phyloP scores from a whole-genome alignment of 1,284 basidiomycete species.

The Cerrena zonata region DNA sequence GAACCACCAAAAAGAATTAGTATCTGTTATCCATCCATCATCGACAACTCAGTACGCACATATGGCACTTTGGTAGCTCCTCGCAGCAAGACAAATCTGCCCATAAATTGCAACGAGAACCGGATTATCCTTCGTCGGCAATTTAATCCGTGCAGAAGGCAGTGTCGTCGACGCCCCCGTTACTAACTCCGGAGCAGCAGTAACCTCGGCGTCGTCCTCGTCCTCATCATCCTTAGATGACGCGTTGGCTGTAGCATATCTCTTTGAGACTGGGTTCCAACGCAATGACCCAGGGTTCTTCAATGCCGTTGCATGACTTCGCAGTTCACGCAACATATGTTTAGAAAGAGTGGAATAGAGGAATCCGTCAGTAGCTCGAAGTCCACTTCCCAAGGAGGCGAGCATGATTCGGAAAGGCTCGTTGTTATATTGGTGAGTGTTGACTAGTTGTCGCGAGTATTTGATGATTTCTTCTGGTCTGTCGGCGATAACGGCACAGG shows the following conservation, averaged over 20 bases:
- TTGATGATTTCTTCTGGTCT: slow-evolving; percentile 60
- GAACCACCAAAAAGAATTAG: slow-evolving; percentile 1
- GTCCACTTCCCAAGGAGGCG: slow-evolving; percentile 63
- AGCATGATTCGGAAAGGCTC: slow-evolving; percentile 74
- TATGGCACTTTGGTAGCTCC: slow-evolving; percentile 85
- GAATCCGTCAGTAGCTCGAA: slow-evolving; percentile 66
- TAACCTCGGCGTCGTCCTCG: slow-evolving; percentile 29
- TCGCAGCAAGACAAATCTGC: slow-evolving; percentile 77
- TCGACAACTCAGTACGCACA: slow-evolving; percentile 49
- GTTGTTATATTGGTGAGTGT: slow-evolving; percentile 71
- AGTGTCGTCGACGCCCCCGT: slow-evolving; percentile 19
- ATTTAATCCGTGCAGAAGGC: slow-evolving; percentile 17
- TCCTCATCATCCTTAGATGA: slow-evolving; percentile 31
- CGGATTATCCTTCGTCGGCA: slow-evolving; percentile 73
- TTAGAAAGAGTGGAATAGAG: slow-evolving; percentile 75
- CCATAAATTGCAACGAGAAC: slow-evolving; percentile 79
- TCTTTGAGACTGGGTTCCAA: slow-evolving; percentile 50
- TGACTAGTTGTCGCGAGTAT: slow-evolving; percentile 68
- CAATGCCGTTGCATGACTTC: slow-evolving; percentile 56
- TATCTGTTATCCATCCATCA: slow-evolving; percentile 5
- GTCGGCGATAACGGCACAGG: slow-evolving; percentile 61
- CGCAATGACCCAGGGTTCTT: slow-evolving; percentile 53
- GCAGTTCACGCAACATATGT: slow-evolving; percentile 73
- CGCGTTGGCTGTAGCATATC: slow-evolving; percentile 39
- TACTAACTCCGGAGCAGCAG: slow-evolving; percentile 7